These are phyloP conservation scores for Colletotrichum lupini DNA, from an alignment of 2,329 filamentous ascomycete species.

Conservation along the genomic window DNA sequence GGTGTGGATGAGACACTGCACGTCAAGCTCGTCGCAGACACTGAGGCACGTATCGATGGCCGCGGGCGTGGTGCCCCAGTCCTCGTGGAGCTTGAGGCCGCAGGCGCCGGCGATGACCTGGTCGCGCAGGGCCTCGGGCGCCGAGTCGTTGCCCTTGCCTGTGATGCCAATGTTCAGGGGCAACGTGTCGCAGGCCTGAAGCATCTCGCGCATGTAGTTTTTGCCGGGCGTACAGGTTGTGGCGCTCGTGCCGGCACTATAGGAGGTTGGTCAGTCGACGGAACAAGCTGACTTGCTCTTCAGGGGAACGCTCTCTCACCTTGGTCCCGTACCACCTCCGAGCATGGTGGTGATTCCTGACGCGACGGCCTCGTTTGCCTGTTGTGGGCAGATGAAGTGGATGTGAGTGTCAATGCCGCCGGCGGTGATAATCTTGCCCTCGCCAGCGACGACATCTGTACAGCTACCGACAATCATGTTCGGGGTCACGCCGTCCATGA, in stretches of 20 bases:
- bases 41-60: slow-evolving; percentile 88
- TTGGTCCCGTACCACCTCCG: slow-evolving; percentile 92
- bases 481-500: slow-evolving; percentile 87
- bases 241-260: slow-evolving; percentile 85
- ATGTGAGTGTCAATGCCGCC: slow-evolving; percentile 92
- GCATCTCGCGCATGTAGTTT: slow-evolving; percentile 86
- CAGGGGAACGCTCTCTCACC: slow-evolving; percentile 54
- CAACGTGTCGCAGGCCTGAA: slow-evolving; percentile 84
- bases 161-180: slow-evolving; percentile 93
- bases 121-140: slow-evolving; percentile 76
- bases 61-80: slow-evolving; percentile 92
- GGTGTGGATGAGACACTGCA: slow-evolving; percentile 95
- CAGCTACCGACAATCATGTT: slow-evolving; percentile 86
- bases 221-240: slow-evolving; percentile 93
- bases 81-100: slow-evolving; percentile 94
- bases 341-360: slow-evolving; percentile 92
- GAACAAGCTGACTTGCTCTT: neutral
- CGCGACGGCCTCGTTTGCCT: slow-evolving; percentile 83
- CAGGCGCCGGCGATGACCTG: slow-evolving; percentile 87
- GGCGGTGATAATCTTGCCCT: slow-evolving; percentile 90
- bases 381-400: slow-evolving; percentile 95
- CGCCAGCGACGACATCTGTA: slow-evolving; percentile 92
- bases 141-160: slow-evolving; percentile 91
- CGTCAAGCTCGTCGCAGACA: slow-evolving; percentile 90
- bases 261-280: slow-evolving; percentile 38